These are phyloP conservation scores for Mycena metata DNA, from an alignment of 768 basidiomycete genomes.

Conservation along the genomic window DNA sequence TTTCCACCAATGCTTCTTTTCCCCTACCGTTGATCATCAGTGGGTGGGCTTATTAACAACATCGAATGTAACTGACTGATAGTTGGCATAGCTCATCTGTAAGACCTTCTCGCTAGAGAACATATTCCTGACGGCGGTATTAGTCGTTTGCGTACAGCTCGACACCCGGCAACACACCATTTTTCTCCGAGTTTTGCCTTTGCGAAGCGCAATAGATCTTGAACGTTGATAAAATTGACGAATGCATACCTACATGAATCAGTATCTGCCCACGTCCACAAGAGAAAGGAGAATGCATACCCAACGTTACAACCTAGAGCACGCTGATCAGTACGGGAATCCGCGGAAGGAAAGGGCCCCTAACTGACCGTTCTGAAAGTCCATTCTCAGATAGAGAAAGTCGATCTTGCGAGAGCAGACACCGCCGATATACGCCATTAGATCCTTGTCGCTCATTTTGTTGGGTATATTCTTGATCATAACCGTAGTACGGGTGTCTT, in stretches of 20 bases:
- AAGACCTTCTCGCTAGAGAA: conserved; percentile 92
- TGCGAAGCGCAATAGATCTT: conserved; percentile 83
- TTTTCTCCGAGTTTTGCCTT: conserved; percentile 81
- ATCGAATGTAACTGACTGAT: conserved; percentile 72
- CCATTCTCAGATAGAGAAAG: conserved; percentile 91
- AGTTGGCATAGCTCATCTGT: conserved; percentile 94
- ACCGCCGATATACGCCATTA: conserved; percentile 74
- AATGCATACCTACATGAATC: conserved; percentile 72
- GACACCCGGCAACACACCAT: conserved; percentile 62
- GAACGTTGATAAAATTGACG: conserved; percentile 88
- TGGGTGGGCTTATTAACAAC: conserved; percentile 17
- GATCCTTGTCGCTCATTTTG: conserved; percentile 86
- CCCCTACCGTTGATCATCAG: conserved; percentile 62
- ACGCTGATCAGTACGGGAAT: conserved; percentile 8
- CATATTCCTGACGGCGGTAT: conserved; percentile 77
- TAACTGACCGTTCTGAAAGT: conserved; percentile 80
- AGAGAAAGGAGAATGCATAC: too few species aligned
- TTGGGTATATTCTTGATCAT: conserved; percentile 96
- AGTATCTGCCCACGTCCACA: too few species aligned
- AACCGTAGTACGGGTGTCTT: conserved; percentile 86
- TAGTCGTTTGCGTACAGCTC: conserved; percentile 9
- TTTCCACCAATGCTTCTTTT: conserved; percentile 90
- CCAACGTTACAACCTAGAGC: conserved; percentile 76
- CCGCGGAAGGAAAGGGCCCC: conserved; percentile 18
- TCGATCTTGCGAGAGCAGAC: conserved; percentile 86